Conservation (phyloP, 2,329 filamentous ascomycete genomes). For the Apiospora rasikravindrae region DNA sequence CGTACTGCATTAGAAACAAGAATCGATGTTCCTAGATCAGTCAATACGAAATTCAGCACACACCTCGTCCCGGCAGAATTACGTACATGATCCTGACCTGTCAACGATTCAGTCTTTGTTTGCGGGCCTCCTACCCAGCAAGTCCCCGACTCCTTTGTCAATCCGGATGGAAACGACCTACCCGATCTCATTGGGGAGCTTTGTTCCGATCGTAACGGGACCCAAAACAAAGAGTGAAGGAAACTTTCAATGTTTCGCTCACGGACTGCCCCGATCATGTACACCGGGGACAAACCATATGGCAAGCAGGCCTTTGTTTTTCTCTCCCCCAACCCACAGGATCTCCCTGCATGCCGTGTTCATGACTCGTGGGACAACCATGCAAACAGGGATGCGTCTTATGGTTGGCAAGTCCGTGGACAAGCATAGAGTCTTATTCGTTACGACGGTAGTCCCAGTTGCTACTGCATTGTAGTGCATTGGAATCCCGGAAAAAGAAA, state of each 20-base stretch:
- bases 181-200: background rate
- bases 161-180: background rate
- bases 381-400: background rate
- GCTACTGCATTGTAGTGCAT: background rate
- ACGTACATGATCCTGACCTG: background rate
- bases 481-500: background rate
- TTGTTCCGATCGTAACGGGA: background rate
- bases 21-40: background rate
- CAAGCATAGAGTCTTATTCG: background rate
- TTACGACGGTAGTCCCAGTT: background rate
- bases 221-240: slow-evolving; percentile 11
- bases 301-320: background rate
- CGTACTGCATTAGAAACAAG: background rate
- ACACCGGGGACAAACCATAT: background rate
- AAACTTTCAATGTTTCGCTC: background rate
- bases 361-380: background rate
- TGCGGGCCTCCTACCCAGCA: background rate
- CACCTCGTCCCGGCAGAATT: background rate
- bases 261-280: background rate
- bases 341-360: background rate
- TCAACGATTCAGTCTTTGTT: background rate
- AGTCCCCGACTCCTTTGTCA: background rate
- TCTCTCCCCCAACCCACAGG: background rate
- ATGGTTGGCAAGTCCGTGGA: background rate
- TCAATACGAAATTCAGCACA: background rate